Conservation (phyloP, 2,329 filamentous ascomycete genomes). For the Talaromyces marneffei region DNA sequence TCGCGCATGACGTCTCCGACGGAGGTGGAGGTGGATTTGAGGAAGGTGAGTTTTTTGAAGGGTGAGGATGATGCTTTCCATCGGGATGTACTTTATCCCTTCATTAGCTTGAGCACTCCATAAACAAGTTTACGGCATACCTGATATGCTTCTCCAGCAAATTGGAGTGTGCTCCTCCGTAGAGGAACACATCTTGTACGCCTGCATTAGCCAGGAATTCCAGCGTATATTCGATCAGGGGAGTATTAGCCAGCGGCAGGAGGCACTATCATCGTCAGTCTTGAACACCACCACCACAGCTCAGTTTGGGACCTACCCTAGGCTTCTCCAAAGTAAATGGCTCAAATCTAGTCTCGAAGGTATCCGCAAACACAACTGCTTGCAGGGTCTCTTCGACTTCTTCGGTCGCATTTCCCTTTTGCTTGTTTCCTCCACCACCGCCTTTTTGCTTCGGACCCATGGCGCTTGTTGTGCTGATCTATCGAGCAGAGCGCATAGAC, state of each 20-base stretch:
- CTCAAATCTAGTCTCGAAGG: constrained; percentile 84
- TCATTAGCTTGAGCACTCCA: constrained; percentile 14
- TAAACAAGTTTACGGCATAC: constrained; percentile 26
- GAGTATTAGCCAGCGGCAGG: constrained; percentile 84
- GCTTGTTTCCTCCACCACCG: constrained; percentile 20
- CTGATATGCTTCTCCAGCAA: constrained; percentile 82
- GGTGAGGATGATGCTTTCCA: constrained; percentile 68
- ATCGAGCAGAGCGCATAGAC: background rate
- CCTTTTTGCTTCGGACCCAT: constrained; percentile 34
- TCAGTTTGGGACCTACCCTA: constrained; percentile 55
- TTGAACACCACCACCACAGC: background rate
- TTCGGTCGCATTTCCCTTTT: constrained; percentile 44
- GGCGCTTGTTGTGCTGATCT: background rate
- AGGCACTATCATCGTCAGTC: constrained; percentile 60
- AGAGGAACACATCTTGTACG: constrained; percentile 90
- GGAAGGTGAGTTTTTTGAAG: constrained; percentile 74
- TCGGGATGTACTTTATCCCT: constrained; percentile 56
- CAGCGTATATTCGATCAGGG: constrained; percentile 94
- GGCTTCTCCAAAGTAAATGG: constrained; percentile 86
- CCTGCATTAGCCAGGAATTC: constrained; percentile 93
- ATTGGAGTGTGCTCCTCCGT: constrained; percentile 80
- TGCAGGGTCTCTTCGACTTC: constrained; percentile 58
- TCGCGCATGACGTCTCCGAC: constrained; percentile 93
- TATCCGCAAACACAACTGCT: constrained; percentile 72
- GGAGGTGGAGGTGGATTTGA: constrained; percentile 80